Conservation (phyloP, 2,329 filamentous ascomycete species). For the Penicillium sp. region DNA sequence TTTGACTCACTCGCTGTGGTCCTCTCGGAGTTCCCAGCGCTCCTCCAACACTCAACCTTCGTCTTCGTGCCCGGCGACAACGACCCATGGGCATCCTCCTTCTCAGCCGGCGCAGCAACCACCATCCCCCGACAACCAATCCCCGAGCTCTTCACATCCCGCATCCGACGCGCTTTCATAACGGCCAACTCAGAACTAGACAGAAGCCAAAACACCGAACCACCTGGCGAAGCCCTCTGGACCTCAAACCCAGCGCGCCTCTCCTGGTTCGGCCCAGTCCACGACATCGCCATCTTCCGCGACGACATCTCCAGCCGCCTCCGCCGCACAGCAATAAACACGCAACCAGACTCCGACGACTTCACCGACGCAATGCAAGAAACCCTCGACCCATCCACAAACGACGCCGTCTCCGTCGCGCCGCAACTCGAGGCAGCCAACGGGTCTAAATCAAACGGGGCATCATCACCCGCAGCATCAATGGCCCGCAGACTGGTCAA, state of each 20-base stretch:
- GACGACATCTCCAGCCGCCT: conserved; percentile 84
- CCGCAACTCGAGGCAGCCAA: conserved; percentile 32
- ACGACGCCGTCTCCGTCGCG: conserved; percentile 29
- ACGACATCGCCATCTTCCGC: conserved; percentile 83
- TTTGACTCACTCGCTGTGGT: conserved; percentile 85
- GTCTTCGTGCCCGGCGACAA: conserved; percentile 95
- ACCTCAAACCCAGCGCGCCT: conserved; percentile 83
- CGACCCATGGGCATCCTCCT: conserved; percentile 92
- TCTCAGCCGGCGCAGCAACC: conserved; percentile 55
- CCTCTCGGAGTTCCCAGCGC: conserved; percentile 77
- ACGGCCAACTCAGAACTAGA: conserved; percentile 72
- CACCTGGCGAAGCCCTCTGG: conserved; percentile 77
- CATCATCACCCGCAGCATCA: conserved; percentile 36
- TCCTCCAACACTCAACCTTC: conserved; percentile 80
- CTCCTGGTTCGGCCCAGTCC: conserved; percentile 80
- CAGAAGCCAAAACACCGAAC: conserved; percentile 50
- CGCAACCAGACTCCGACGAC: conserved; percentile 51
- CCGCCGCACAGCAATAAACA: conserved; percentile 72
- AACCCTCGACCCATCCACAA: conserved; percentile 10
- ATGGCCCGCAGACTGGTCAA: conserved; percentile 80
- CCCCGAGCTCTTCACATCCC: conserved; percentile 86
- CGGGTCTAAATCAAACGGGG: conserved; percentile 17
- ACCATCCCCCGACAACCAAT: conserved; percentile 57
- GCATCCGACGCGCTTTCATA: conserved; percentile 78
- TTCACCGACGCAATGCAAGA: conserved; percentile 33